A percentile compares a stretch with the other conserved stretches of the same genome.
phyloP scores from a whole-genome alignment of 805 yeast species.

The Teunomyces pallodes region DNA sequence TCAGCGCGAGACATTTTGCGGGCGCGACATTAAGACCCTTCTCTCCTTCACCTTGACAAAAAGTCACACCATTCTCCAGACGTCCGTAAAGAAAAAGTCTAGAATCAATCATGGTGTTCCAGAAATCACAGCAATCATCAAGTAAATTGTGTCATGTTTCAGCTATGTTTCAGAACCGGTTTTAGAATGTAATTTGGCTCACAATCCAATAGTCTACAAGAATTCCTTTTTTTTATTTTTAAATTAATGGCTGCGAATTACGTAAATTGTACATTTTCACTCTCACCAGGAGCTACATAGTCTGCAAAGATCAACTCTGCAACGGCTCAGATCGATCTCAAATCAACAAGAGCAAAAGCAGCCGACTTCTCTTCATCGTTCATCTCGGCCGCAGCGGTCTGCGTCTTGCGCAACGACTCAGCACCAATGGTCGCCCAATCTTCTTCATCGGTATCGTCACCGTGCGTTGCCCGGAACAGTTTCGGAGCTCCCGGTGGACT shows the following conservation, averaged over 20 bases:
- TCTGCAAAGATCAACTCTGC: constrained; percentile 2
- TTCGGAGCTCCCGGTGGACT: constrained; percentile 9
- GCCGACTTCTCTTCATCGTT: constrained; percentile 50
- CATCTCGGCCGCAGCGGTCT: constrained; percentile 9
- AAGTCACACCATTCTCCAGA: too few species aligned
- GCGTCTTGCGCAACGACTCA: constrained; percentile 48
- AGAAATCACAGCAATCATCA: too few species aligned
- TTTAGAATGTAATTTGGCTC: too few species aligned
- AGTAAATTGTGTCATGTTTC: too few species aligned
- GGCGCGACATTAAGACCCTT: neutral
- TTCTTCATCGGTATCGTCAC: constrained; percentile 89
- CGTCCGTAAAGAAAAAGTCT: too few species aligned
- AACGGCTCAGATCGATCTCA: constrained; percentile 22
- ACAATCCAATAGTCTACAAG: too few species aligned
- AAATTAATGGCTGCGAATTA: constrained; percentile 1
- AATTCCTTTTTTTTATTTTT: too few species aligned
- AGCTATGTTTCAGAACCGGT: too few species aligned
- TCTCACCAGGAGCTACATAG: neutral
- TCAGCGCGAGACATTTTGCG: neutral
- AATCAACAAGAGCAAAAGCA: constrained; percentile 62
- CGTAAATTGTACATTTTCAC: neutral
- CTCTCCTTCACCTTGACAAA: neutral
- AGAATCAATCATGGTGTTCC: too few species aligned
- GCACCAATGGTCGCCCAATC: constrained; percentile 96
- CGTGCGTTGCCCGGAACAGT: constrained; percentile 12